A percentile compares a stretch with the other conserved stretches of the same genome.
Evolutionary conservation across 2,329 filamentous ascomycete species (phyloP).

Genomic region (Colletotrichum sp.): DNA sequence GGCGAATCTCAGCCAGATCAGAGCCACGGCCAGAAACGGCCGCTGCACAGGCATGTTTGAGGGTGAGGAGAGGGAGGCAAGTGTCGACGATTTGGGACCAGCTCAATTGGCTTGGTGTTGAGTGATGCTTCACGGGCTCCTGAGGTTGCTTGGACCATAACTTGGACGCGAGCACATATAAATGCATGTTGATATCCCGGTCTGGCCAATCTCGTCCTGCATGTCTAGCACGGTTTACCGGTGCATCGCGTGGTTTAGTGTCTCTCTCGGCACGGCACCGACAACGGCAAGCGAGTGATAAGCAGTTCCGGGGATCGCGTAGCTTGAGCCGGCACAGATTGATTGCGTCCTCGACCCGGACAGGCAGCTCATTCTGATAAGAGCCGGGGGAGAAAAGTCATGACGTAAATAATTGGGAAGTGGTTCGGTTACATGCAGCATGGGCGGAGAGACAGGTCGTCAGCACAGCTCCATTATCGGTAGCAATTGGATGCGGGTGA

Average conservation of each 20-base stretch:
- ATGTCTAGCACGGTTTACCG: background rate
- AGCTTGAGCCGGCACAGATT: background rate
- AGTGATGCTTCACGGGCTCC: background rate
- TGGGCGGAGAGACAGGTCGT: background rate
- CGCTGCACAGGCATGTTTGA: background rate
- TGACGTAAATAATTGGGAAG: background rate
- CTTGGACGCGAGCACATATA: background rate
- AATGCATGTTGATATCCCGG: background rate
- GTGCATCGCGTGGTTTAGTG: background rate
- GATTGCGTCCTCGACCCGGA: background rate
- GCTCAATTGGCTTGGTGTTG: background rate
- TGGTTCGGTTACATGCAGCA: background rate
- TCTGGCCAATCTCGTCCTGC: background rate
- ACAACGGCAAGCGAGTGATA: background rate
- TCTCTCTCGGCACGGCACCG: background rate
- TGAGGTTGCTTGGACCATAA: background rate
- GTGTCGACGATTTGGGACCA: too few species aligned
- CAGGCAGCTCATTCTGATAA: constrained; percentile 16
- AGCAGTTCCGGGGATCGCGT: background rate
- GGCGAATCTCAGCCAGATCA: constrained; percentile 5
- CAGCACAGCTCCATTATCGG: background rate
- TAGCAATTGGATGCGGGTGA: background rate
- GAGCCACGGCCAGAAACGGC: background rate
- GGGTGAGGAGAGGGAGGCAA: background rate
- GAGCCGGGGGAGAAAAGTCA: background rate